Base-by-base conservation (phyloP, 1,284 basidiomycete species). In the Veloporphyrellus conicus region DNA sequence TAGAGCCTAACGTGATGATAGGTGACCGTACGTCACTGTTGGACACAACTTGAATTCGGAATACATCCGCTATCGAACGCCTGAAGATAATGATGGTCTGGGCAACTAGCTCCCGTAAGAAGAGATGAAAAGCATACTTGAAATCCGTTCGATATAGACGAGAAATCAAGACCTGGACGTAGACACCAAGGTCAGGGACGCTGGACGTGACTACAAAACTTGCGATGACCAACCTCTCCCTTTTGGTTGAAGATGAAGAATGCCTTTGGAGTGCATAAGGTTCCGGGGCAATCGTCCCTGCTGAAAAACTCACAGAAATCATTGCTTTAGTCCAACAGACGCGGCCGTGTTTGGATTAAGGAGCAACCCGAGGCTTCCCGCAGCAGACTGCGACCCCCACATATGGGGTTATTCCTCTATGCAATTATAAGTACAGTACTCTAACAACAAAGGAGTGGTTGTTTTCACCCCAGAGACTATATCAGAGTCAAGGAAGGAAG, bases 231-330 rank as follows among this genome's bases (percentile, higher is more conserved):
- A 2, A 93, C 91, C 81, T 97, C 94, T 65, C 93, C 94, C 71
- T 96, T 96, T 70, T 93, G 90, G 64, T 95, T 97, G 78, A 96
- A 96, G 54, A 96, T 90, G 72, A 97, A 97, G 81, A 97, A 94
- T 44, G 91, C 93, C 90, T 93, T 41, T 50, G 14, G 37, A 34
- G 28, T 4, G 22, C n/a, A 47, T 64, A 28, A 62, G 51, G 40
- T 32, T 41, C 25, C 33, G n/a, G 25, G 41, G 8, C 25, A 31
- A n/a, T 16, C 18, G 28, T 43, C 20, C 33, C 19, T 34, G 15
- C n/a, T 16, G 38, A 29, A 22, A 25, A 15, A 56, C 72, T 61
- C 48, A 74, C 71, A 49, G 72, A 72, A 51, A 73, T 73, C 66
- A 71, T 71, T 18, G 46, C 33, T 25, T 10, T 32, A 3, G 57